These are phyloP conservation scores for Cutaneotrichosporon sp. DNA, from an alignment of 1,284 basidiomycete species.

Conservation along the genomic window DNA sequence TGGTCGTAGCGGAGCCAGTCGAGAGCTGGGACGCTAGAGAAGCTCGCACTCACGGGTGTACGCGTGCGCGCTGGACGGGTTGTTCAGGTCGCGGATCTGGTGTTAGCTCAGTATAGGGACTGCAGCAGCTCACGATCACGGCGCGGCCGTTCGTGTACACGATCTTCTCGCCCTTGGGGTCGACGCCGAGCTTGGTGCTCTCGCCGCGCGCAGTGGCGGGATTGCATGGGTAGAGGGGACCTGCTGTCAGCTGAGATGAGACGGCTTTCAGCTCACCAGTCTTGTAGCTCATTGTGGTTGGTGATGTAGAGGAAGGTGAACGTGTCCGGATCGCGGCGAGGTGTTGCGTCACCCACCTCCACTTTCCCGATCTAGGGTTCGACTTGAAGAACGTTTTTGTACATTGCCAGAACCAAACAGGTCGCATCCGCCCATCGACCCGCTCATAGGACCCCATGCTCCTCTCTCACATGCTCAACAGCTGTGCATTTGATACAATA, in stretches of 20 bases:
- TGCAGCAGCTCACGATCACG: slow-evolving; percentile 68
- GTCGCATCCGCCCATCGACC: too few relatives aligned
- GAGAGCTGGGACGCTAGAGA: too few relatives aligned
- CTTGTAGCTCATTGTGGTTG: slow-evolving; percentile 5
- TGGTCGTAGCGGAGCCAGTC: too few relatives aligned
- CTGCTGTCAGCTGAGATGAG: slow-evolving; percentile 28
- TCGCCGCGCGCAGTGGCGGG: slow-evolving; percentile 63
- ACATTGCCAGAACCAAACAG: too few relatives aligned
- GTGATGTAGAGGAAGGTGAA: not conserved
- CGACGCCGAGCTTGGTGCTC: slow-evolving; percentile 72
- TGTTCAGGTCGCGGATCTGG: slow-evolving; percentile 65
- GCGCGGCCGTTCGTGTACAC: slow-evolving; percentile 83
- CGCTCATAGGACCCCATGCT: too few relatives aligned
- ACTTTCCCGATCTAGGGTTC: not conserved
- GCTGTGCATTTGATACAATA: not conserved
- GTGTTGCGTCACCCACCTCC: slow-evolving; percentile 5
- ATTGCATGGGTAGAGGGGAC: slow-evolving; percentile 67
- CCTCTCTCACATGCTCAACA: not conserved
- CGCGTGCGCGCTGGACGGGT: slow-evolving; percentile 43
- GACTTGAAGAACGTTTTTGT: not conserved
- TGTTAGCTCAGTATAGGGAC: slow-evolving; percentile 15
- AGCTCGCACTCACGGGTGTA: slow-evolving; percentile 52
- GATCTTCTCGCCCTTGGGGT: slow-evolving; percentile 76
- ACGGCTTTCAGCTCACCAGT: not conserved
- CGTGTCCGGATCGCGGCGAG: not conserved